Evolutionary conservation across 495 filamentous ascomycete species (phyloP).

Genomic region (Talaromyces proteolyticus): DNA sequence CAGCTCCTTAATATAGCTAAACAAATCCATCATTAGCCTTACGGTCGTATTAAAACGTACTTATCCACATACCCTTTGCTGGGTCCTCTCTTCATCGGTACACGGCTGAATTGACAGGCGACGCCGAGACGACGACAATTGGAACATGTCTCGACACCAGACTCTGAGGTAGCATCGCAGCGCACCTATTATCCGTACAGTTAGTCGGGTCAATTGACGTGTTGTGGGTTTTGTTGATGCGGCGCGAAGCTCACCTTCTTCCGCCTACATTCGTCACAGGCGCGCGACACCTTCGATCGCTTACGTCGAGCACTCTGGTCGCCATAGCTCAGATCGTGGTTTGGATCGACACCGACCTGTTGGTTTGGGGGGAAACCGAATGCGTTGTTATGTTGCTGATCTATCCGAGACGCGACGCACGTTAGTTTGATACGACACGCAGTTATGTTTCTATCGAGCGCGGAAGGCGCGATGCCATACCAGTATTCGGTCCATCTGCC

Average conservation of each 20-base stretch:
- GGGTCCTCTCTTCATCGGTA: slow-evolving; percentile 91
- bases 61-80: slow-evolving; percentile 76
- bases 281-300: slow-evolving; percentile 85
- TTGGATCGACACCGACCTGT: slow-evolving; percentile 46
- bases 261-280: slow-evolving; percentile 90
- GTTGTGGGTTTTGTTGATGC: background rate
- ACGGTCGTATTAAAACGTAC: no score
- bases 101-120: slow-evolving; percentile 82
- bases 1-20: slow-evolving; percentile 91
- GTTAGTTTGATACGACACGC: slow-evolving; percentile 15
- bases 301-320: slow-evolving; percentile 71
- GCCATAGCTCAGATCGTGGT: slow-evolving; percentile 43
- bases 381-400: slow-evolving; percentile 43
- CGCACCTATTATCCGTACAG: slow-evolving; percentile 66
- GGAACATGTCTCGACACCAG: slow-evolving; percentile 71
- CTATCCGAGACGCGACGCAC: slow-evolving; percentile 34
- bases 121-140: slow-evolving; percentile 76
- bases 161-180: slow-evolving; percentile 82
- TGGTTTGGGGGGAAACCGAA: slow-evolving; percentile 41
- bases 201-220: slow-evolving; percentile 13
- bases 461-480: slow-evolving; percentile 35
- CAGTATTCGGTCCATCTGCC: slow-evolving; percentile 34
- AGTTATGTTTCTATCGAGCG: no score
- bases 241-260: slow-evolving; percentile 62
- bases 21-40: no score